Evolutionary conservation across 2,329 filamentous ascomycete genomes (phyloP).

Genomic region (Alternaria tenuissima): DNA sequence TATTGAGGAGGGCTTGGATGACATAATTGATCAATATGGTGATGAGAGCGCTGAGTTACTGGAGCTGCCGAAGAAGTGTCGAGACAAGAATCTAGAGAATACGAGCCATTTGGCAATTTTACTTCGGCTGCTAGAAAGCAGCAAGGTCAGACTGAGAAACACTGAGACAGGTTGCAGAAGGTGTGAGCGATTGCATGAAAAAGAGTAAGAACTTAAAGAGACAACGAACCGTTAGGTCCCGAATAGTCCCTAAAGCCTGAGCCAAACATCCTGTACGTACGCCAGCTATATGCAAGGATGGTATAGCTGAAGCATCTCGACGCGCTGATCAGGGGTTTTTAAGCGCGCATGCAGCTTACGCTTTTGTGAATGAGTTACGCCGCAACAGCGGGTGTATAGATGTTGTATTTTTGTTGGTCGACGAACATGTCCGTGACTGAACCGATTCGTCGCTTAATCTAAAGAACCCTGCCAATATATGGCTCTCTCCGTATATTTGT

Average conservation of each 20-base stretch:
- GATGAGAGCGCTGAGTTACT: not conserved
- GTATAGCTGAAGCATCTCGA: not conserved
- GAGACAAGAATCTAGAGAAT: not conserved
- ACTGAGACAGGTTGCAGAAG: not conserved
- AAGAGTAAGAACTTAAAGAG: too few species aligned
- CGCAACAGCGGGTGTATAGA: not conserved
- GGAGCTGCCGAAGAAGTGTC: too few species aligned
- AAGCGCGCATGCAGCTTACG: conserved; percentile 1
- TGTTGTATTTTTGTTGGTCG: not conserved
- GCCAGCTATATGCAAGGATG: not conserved
- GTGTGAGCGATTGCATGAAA: too few species aligned
- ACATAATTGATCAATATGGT: too few species aligned
- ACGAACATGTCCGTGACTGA: not conserved
- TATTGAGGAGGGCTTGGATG: too few species aligned
- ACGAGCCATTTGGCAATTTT: not conserved
- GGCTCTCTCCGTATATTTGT: not conserved
- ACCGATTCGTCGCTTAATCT: not conserved
- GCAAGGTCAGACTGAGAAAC: not conserved
- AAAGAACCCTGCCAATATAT: not conserved
- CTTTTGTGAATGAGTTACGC: not conserved
- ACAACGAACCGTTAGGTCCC: too few species aligned
- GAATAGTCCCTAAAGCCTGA: too few species aligned
- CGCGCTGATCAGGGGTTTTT: not conserved
- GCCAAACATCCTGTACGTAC: too few species aligned
- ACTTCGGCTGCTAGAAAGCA: not conserved